A percentile compares a stretch with the other conserved stretches of the same genome.
Evolutionary conservation across 176 grass and related monocot species (phyloP).

Genomic region (Hyparrhenia diplandra): DNA sequence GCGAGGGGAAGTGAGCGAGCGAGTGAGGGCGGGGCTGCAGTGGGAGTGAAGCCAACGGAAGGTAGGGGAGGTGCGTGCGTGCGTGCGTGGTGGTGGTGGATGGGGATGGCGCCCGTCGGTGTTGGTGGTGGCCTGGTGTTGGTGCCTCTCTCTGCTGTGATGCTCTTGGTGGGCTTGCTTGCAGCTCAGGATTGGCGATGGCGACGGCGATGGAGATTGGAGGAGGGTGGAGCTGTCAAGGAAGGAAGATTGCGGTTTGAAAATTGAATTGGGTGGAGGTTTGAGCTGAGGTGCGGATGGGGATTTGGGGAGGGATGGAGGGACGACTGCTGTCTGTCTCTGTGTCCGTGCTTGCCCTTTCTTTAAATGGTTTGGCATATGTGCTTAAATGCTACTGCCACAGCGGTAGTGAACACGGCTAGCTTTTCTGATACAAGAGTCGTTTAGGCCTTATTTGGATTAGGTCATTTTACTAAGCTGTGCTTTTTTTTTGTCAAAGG

Average conservation of each 20-base stretch:
- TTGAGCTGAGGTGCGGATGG: conserved; percentile 10
- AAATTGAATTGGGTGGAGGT: conserved; percentile 27
- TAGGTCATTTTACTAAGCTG: too few relatives aligned
- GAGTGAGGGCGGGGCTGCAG: neutral
- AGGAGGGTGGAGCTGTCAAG: neutral
- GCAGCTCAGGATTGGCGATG: conserved; percentile 12
- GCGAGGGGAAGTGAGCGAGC: neutral
- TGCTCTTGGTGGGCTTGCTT: neutral
- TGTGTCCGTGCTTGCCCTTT: neutral
- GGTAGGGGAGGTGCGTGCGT: neutral
- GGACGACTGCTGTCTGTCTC: conserved; percentile 2
- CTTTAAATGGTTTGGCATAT: neutral
- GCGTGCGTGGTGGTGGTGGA: too few relatives aligned
- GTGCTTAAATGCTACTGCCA: neutral
- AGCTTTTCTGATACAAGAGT: too few relatives aligned
- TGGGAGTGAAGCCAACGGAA: conserved; percentile 62
- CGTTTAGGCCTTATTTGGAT: too few relatives aligned
- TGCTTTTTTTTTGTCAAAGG: too few relatives aligned
- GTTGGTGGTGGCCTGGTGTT: too few relatives aligned
- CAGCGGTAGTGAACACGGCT: neutral
- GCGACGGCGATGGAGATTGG: neutral
- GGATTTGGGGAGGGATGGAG: neutral
- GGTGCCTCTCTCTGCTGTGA: too few relatives aligned
- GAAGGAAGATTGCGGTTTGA: conserved; percentile 1
- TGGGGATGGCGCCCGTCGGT: too few relatives aligned